A percentile compares a stretch with the other conserved stretches of the same genome.
These are phyloP conservation scores for Diaporthe nobilis DNA, from an alignment of 2,329 filamentous ascomycete genomes.

Conservation along the genomic window DNA sequence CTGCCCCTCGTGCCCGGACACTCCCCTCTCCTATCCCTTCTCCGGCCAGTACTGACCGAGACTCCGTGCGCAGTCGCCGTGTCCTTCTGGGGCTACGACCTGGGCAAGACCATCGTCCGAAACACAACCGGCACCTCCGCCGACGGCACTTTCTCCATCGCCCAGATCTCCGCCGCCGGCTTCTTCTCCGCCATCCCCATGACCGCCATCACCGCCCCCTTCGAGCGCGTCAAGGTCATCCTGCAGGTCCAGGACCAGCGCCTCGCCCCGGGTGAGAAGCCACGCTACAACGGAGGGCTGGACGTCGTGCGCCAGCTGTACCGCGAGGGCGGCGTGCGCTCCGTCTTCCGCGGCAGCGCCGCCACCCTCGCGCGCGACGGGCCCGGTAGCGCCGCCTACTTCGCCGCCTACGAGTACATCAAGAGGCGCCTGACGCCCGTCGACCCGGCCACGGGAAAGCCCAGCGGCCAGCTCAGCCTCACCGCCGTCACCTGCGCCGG, in stretches of 20 bases:
- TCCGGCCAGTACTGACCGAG: conserved; percentile 21
- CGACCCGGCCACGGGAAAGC: conserved; percentile 79
- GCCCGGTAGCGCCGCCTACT: conserved; percentile 94
- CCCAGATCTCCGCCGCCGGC: conserved; percentile 90
- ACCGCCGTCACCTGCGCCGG: conserved; percentile 88
- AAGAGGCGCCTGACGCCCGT: conserved; percentile 89
- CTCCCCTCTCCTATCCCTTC: not conserved
- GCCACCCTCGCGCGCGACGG: conserved; percentile 96
- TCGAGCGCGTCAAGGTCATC: conserved; percentile 98
- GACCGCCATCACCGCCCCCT: conserved; percentile 98
- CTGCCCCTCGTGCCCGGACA: not conserved
- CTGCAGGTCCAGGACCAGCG: conserved; percentile 95
- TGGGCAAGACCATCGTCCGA: conserved; percentile 91
- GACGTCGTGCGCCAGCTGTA: conserved; percentile 97
- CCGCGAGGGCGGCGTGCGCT: conserved; percentile 88
- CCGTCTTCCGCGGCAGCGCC: conserved; percentile 90
- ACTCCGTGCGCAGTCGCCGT: conserved; percentile 69
- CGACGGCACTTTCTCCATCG: conserved; percentile 82
- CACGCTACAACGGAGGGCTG: conserved; percentile 86
- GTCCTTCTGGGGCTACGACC: conserved; percentile 89
- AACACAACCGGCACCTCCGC: conserved; percentile 75
- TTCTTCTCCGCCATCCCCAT: conserved; percentile 99
- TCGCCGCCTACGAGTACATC: conserved; percentile 96
- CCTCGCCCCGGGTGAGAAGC: conserved; percentile 90
- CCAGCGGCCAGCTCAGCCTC: conserved; percentile 83